Base-by-base conservation (phyloP, 768 basidiomycete species). In the Lentinula boryana region DNA sequence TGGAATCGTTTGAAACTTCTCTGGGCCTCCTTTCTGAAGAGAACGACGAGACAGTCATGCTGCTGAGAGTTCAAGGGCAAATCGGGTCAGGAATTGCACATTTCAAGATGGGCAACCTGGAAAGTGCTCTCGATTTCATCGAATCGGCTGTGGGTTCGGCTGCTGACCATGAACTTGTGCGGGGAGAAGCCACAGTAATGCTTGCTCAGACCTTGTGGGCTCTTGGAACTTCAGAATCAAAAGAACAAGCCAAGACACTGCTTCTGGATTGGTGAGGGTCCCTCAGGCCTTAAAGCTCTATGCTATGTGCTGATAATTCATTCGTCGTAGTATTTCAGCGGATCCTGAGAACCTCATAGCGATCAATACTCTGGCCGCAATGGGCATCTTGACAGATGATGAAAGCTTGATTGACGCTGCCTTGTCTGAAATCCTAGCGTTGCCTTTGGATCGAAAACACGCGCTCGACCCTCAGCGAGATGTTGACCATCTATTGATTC, bases 151-250 rank as follows among this genome's bases (percentile, higher is more conserved):
- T 91, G 62, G 80, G 78, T 38, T 78, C 78, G 49, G 81, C 84
- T 4, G 78, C 75, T 0, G 79, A 82, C 16, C 73, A 86, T 56
- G 52, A 68, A 21, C 62, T 71, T 5, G 69, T 90, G 56, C 80
- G 82, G 51, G 85, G 89, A 8, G 89, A 93, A 54, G 82, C 87
- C 23, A 81, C 80, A 1, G 86, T 97, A 1, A 68, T 93, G n/a
- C 80, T 93, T n/a, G 85, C 91, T 5, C 87, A 94, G 70, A 84
- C 85, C 5, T 79, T 97, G 66, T 98, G 95, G 95, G 84, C 87
- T 1, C 78, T 89, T 18, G 87, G 86, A 4, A 84, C 84, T 5
- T 85, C 86, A 8, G 95, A 93, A 56, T 86, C 82, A 38, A 83
- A 76, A 62, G 93, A 95, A 62, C 79, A 78, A 18, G 93, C 93